phyloP scores from a whole-genome alignment of 1,139 yeast genomes.

The Candida albicans region DNA sequence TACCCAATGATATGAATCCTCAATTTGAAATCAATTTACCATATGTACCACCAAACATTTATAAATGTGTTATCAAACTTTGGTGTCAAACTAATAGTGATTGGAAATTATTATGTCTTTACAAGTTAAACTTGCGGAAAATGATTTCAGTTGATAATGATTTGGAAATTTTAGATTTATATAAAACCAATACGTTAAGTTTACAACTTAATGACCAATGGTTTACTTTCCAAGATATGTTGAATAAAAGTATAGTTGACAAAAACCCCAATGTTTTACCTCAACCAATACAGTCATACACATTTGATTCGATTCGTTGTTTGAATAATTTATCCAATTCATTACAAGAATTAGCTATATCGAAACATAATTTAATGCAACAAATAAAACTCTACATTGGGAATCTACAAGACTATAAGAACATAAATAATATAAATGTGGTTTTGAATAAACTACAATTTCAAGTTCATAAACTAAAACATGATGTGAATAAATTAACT shows the following conservation, averaged over 20 bases:
- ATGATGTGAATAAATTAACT: conserved; percentile 22
- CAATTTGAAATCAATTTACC: conserved; percentile 34
- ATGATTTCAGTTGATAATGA: conserved; percentile 17
- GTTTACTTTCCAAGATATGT: conserved; percentile 21
- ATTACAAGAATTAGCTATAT: conserved; percentile 27
- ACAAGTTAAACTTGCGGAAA: conserved; percentile 23
- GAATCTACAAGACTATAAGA: conserved; percentile 12
- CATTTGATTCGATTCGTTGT: conserved; percentile 38
- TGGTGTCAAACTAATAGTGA: conserved; percentile 20
- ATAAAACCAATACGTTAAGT: conserved; percentile 26
- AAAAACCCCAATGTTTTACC: background rate
- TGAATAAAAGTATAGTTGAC: background rate
- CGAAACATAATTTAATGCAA: conserved; percentile 20
- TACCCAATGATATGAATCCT: conserved; percentile 26
- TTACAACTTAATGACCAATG: conserved; percentile 24
- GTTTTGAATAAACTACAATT: conserved; percentile 12
- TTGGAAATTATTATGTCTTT: conserved; percentile 25
- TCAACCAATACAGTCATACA: conserved; percentile 24
- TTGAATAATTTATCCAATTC: conserved; percentile 32
- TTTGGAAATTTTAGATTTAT: conserved; percentile 18
- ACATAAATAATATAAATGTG: conserved; percentile 16
- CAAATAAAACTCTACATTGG: conserved; percentile 19
- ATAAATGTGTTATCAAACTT: conserved; percentile 22
- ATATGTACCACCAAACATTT: conserved; percentile 14
- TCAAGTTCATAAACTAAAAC: conserved; percentile 17